Base-by-base conservation (phyloP, 768 basidiomycete species). In the Podaxis carcinomalis region DNA sequence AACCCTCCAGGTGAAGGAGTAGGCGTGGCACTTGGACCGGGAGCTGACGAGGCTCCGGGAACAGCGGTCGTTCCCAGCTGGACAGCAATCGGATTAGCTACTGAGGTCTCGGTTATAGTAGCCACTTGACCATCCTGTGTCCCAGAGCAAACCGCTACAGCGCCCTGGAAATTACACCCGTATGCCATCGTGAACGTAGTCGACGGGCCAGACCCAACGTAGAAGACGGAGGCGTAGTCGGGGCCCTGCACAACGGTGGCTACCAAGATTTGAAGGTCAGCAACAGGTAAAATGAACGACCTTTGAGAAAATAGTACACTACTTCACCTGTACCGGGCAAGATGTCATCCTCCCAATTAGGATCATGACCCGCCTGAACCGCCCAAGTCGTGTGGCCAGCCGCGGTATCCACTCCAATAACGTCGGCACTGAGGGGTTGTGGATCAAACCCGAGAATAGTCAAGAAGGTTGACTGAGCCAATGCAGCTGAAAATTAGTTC, bases 211-310 rank as follows among this genome's bases (percentile, higher is more conserved):
- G 51, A 51, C 28, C 55, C 66, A 39, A 54, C 2, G 40, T 67
- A 70, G 19, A 66, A 66, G 23, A 68, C 59, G 5, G 67, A 69
- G 16, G 58, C 64, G 42, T 68, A 64, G 11, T 63, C 59, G 7
- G 68, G 47, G 32, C 68, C 70, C 63, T 72, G 67, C 42, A 72
- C 70, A 27, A 72, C 51, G 10, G 69, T 72, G 25, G 68, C 70
- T 72, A 50, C 14, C 14, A 23, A 9, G 21, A 37, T 19, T 4
- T 44, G 32, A 32, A 32, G n/a, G 7, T 27, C 23, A 27, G 47
- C 23, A 11, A 49, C 19, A 11, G 40, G n/a, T n/a, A 19, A 3
- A 19, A 3, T 23, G 7, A 13, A 42, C 10, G 6, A 10, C 47
- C 25, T 9, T 27, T 11, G 21, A 23, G 42, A 44, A 7, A 7